Percentiles rank a stretch among this genome's conserved stretches.
Conservation (phyloP, 2,329 filamentous ascomycete species). For the Xylariales sp. region DNA sequence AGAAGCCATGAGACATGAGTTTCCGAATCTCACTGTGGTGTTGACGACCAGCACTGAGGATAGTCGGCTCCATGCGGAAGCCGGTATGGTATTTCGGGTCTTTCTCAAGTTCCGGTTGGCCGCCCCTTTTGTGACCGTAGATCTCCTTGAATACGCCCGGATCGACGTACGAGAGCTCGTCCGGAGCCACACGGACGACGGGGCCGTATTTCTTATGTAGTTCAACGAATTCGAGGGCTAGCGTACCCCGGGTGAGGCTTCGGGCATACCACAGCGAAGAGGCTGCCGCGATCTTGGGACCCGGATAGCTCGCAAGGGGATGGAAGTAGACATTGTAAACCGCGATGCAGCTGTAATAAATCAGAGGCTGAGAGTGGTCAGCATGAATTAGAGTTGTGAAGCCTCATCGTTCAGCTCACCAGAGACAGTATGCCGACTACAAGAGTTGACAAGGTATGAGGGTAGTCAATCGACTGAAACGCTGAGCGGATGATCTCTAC, state of each 20-base stretch:
- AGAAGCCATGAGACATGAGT: constrained; percentile 16
- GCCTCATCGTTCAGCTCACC: no score
- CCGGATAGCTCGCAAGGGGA: neutral
- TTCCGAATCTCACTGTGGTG: constrained; percentile 6
- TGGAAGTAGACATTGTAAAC: neutral
- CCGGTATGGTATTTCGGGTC: constrained; percentile 17
- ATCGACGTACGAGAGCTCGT: constrained; percentile 34
- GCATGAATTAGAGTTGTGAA: no score
- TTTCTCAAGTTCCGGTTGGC: constrained; percentile 21
- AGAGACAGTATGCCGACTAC: no score
- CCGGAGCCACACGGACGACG: constrained; percentile 34
- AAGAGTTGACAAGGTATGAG: no score
- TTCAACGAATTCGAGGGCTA: constrained; percentile 33
- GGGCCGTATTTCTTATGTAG: constrained; percentile 31
- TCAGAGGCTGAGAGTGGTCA: no score
- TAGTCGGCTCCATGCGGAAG: constrained; percentile 14
- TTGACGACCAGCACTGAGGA: constrained; percentile 25
- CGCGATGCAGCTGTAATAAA: neutral
- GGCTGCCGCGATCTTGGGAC: neutral
- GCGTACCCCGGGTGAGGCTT: constrained; percentile 24
- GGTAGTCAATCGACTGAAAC: no score
- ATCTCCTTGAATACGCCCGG: constrained; percentile 29
- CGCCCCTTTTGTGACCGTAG: constrained; percentile 20
- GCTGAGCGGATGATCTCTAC: no score
- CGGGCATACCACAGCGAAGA: neutral